phyloP scores from a whole-genome alignment of 1,284 basidiomycete genomes.

The Microbotryum silenes-acaulis region DNA sequence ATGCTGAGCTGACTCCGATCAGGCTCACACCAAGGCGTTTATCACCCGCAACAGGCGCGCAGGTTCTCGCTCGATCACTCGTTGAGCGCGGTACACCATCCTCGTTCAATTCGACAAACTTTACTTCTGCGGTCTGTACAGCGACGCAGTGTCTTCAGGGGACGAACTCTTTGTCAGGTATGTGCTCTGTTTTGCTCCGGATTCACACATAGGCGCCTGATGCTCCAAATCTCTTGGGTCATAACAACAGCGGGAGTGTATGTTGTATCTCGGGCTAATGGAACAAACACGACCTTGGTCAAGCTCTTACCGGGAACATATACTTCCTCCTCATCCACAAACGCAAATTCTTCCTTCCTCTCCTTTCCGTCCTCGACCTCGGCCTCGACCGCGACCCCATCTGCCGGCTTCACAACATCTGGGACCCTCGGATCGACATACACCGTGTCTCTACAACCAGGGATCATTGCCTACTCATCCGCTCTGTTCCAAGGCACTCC shows the following conservation, averaged over 20 bases:
- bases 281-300: conserved; percentile 2
- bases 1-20: too few species aligned
- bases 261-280: conserved; percentile 7
- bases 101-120: background rate
- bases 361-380: conserved; percentile 19
- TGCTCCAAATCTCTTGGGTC: background rate
- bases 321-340: conserved; percentile 12
- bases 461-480: conserved; percentile 22
- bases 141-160: conserved; percentile 19
- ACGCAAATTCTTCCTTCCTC: conserved; percentile 8
- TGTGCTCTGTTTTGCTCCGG: background rate
- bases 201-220: background rate
- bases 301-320: conserved; percentile 34
- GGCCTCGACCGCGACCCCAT: conserved; percentile 1
- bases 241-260: conserved; percentile 17
- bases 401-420: conserved; percentile 22
- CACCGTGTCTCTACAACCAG: conserved; percentile 15
- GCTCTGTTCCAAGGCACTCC: conserved; percentile 25
- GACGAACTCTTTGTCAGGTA: conserved; percentile 20
- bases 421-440: conserved; percentile 19
- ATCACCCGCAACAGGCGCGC: too few species aligned
- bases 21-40: too few species aligned
- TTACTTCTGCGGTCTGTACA: conserved; percentile 22
- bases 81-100: too few species aligned
- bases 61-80: too few species aligned